Percentiles rank a stretch among this genome's conserved stretches.
Conservation (phyloP, 352 stramenopile species). For the Aphanomyces cochlioides region DNA sequence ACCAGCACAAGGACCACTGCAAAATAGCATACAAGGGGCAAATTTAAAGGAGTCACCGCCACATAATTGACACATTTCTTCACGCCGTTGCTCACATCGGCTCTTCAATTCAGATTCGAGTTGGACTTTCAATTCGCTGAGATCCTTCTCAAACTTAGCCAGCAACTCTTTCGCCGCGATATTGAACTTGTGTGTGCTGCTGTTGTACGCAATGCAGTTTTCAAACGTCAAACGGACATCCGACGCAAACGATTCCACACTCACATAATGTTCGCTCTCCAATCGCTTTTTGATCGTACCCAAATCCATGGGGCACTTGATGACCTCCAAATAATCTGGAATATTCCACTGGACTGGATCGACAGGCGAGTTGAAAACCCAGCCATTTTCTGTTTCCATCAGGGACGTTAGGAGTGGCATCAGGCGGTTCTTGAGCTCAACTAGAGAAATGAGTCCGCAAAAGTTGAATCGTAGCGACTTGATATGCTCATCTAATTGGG, state of each 20-base stretch:
- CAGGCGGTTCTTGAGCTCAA: slow-evolving; percentile 77
- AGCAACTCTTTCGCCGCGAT: slow-evolving; percentile 78
- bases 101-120: slow-evolving; percentile 84
- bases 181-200: slow-evolving; percentile 87
- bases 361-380: slow-evolving; percentile 93
- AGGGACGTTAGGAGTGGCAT: slow-evolving; percentile 81
- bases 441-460: slow-evolving; percentile 76
- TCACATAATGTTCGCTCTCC: slow-evolving; percentile 93
- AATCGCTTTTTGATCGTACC: slow-evolving; percentile 97
- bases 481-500: slow-evolving; percentile 85
- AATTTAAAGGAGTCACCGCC: slow-evolving; percentile 89
- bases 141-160: slow-evolving; percentile 64
- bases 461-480: slow-evolving; percentile 87
- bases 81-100: slow-evolving; percentile 69
- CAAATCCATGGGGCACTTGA: slow-evolving; percentile 98
- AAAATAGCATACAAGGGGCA: slow-evolving; percentile 86
- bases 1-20: slow-evolving; percentile 74
- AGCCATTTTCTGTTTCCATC: slow-evolving; percentile 86
- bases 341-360: slow-evolving; percentile 93
- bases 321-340: slow-evolving; percentile 88
- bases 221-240: slow-evolving; percentile 88
- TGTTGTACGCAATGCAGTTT: slow-evolving; percentile 89
- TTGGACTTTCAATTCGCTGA: slow-evolving; percentile 64
- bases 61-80: slow-evolving; percentile 87
- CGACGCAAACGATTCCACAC: slow-evolving; percentile 77